Percentiles rank a stretch among this genome's conserved stretches.
Evolutionary conservation across 1,284 basidiomycete genomes (phyloP).

Genomic region (Ustilago curta): DNA sequence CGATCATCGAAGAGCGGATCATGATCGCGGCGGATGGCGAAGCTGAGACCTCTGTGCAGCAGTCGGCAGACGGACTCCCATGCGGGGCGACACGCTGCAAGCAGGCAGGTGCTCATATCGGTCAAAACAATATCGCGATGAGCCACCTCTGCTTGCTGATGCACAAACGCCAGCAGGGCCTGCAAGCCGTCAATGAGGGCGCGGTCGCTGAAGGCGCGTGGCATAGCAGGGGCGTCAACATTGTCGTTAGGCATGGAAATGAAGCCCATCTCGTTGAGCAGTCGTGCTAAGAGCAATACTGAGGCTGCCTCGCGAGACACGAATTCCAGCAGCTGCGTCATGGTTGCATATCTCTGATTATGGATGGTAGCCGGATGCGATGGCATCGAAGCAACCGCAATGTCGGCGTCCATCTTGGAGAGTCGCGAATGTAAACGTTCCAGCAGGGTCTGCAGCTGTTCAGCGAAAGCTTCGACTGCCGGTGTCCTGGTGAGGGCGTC

Average conservation of each 20-base stretch:
- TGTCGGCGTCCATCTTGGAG: slow-evolving; percentile 37
- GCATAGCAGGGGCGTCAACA: not conserved
- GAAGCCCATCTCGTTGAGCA: slow-evolving; percentile 28
- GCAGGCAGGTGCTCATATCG: slow-evolving; percentile 40
- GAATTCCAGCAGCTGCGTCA: slow-evolving; percentile 30
- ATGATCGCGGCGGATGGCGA: slow-evolving; percentile 31
- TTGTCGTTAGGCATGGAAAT: not conserved
- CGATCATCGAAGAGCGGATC: slow-evolving; percentile 40
- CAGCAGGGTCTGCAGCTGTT: slow-evolving; percentile 33
- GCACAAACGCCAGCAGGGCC: slow-evolving; percentile 38
- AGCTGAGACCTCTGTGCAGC: slow-evolving; percentile 40
- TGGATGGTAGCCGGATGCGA: slow-evolving; percentile 5
- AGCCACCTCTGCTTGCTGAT: slow-evolving; percentile 22
- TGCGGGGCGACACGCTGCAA: slow-evolving; percentile 36
- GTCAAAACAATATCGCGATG: slow-evolving; percentile 15
- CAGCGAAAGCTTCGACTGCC: slow-evolving; percentile 44
- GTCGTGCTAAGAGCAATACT: slow-evolving; percentile 17
- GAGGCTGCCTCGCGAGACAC: slow-evolving; percentile 27
- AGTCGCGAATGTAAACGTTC: slow-evolving; percentile 17
- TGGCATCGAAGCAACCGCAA: slow-evolving; percentile 17
- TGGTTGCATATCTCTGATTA: slow-evolving; percentile 21
- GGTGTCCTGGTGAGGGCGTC: slow-evolving; percentile 35
- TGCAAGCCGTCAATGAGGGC: slow-evolving; percentile 47
- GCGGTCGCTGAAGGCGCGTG: slow-evolving; percentile 27
- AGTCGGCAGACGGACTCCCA: slow-evolving; percentile 37